These are phyloP conservation scores for Hypoxylon sp. DNA, from an alignment of 2,329 filamentous ascomycete genomes.

Conservation along the genomic window DNA sequence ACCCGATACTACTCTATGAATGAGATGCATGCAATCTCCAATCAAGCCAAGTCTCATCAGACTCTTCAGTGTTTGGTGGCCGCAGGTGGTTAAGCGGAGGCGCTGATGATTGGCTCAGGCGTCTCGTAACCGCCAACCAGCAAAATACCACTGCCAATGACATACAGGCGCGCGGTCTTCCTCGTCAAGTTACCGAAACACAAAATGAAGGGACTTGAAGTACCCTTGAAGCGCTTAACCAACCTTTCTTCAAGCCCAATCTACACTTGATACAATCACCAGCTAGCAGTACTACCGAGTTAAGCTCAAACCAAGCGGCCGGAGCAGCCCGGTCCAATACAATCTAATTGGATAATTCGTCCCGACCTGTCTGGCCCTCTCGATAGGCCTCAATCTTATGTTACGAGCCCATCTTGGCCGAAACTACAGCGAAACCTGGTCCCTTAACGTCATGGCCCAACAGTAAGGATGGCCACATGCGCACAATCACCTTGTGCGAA, in stretches of 20 bases:
- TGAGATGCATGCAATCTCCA: constrained; percentile 17
- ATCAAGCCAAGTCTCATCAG: constrained; percentile 21
- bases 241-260: constrained; percentile 40
- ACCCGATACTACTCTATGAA: constrained; percentile 16
- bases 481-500: constrained; percentile 23
- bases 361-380: constrained; percentile 46
- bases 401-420: constrained; percentile 42
- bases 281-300: constrained; percentile 14
- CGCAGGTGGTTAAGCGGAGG: constrained; percentile 39
- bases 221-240: constrained; percentile 46
- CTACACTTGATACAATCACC: constrained; percentile 31
- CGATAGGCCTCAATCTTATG: constrained; percentile 45
- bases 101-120: constrained; percentile 45
- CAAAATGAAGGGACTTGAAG: constrained; percentile 25
- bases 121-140: constrained; percentile 31
- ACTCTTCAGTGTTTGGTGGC: constrained; percentile 31
- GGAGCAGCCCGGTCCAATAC: constrained; percentile 30
- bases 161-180: constrained; percentile 47
- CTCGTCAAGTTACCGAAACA: constrained; percentile 41
- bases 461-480: constrained; percentile 16
- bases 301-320: constrained; percentile 26
- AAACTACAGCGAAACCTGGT: constrained; percentile 37
- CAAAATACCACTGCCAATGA: constrained; percentile 43
- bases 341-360: constrained; percentile 41
- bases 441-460: constrained; percentile 24